Evolutionary conservation across 306 rosid genomes (phyloP), one percentile per base, ranked within the genome.

Genomic region (Ormosia semicastrata): DNA sequence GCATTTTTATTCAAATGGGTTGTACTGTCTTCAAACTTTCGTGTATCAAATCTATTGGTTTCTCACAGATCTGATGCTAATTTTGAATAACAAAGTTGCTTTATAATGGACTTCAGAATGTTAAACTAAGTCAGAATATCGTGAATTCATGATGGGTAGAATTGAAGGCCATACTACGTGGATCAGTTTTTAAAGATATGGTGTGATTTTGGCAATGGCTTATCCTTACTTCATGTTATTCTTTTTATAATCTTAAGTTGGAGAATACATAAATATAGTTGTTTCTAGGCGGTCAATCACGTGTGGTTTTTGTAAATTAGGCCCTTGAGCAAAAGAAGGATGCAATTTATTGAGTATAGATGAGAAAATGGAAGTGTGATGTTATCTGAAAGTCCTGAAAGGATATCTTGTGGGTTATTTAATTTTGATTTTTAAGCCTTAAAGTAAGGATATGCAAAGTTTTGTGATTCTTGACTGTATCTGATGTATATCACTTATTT

Each of bases 21-120:
- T 65, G 44, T 66, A 24, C n/a, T 17, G 11, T 64, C 34, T 77
- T 40, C 79, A 37, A 57, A 46, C 11, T 30, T 18, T 66, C 4
- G 4, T 52, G 32, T 13, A 59, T 66, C 65, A 64, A 63, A 77
- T 77, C 79, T 64, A n/a, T 18, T 18, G 68, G 24, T 54, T 77
- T 62, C 80, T 71, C 11, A 8, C 76, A 41, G 76, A 71, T 71
- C 82, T n/a, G 50, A 15, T 49, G 56, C 56, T 57, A 57, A 46
- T 44, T 74, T 14, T 60, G 53, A 62, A 50, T 13, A 8, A 43
- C 4, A 24, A 41, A 15, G 56, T 60, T 63, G 6, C 63, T 62
- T 60, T 69, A 30, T 62, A 4, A 43, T 81, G 63, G 15, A 68
- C 4, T 76, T 49, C 58, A 40, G 65, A 12, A 57, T 24, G 43